Evolutionary conservation across 2,329 filamentous ascomycete species (phyloP).

Genomic region (Volutella citrinella): DNA sequence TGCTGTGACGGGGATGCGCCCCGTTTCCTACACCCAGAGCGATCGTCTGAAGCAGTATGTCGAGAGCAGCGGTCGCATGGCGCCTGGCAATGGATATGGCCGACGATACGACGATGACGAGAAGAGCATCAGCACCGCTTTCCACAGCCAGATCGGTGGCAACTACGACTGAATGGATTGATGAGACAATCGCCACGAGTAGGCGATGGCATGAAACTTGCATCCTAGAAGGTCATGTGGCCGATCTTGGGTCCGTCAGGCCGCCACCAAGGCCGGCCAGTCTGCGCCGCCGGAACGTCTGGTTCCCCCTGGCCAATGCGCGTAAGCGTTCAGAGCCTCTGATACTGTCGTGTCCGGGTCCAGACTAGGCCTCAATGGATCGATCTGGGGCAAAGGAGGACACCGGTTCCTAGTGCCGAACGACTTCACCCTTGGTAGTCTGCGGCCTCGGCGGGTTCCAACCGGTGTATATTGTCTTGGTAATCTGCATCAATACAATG

Average conservation of each 20-base stretch:
- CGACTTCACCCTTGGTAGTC: neutral
- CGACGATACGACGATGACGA: constrained; percentile 85
- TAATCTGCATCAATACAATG: neutral
- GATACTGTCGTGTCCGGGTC: too few relatives aligned
- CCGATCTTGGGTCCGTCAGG: too few relatives aligned
- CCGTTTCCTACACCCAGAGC: constrained; percentile 55
- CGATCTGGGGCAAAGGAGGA: neutral
- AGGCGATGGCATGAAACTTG: constrained; percentile 27
- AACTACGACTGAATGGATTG: constrained; percentile 48
- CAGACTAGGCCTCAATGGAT: too few relatives aligned
- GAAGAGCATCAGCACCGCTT: constrained; percentile 93
- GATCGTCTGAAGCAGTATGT: constrained; percentile 94
- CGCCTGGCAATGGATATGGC: constrained; percentile 64
- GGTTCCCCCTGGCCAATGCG: too few relatives aligned
- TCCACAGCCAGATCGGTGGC: constrained; percentile 86
- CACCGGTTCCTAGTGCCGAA: neutral
- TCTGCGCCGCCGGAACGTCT: too few relatives aligned
- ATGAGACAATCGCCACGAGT: constrained; percentile 22
- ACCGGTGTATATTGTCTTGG: neutral
- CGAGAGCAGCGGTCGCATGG: constrained; percentile 73
- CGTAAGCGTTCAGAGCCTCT: too few relatives aligned
- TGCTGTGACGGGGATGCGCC: constrained; percentile 62
- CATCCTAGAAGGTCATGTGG: constrained; percentile 25
- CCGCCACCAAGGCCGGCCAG: too few relatives aligned
- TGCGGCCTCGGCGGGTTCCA: neutral